phyloP scores from a whole-genome alignment of 2,329 filamentous ascomycete genomes.

The Didymella pomorum region DNA sequence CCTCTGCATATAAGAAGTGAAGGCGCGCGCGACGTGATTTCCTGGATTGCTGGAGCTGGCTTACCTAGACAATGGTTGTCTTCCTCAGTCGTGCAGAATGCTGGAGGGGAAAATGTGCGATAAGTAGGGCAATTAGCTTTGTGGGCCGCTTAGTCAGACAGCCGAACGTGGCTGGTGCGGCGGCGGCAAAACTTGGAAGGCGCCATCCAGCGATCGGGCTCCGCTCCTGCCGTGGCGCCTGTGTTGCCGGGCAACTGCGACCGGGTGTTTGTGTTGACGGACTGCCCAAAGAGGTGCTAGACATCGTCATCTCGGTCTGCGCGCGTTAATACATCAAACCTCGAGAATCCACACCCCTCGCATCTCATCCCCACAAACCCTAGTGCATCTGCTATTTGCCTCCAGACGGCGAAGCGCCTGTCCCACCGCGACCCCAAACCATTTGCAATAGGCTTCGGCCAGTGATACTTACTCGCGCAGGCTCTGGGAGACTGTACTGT shows the following conservation, averaged over 20 bases:
- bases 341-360: slow-evolving; percentile 33
- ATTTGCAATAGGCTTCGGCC: slow-evolving; percentile 42
- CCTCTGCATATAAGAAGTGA: not conserved
- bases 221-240: slow-evolving; percentile 14
- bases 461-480: slow-evolving; percentile 49
- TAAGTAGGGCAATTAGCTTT: slow-evolving; percentile 24
- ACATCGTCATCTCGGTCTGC: slow-evolving; percentile 40
- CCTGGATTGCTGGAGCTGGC: slow-evolving; percentile 24
- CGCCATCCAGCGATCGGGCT: slow-evolving; percentile 9
- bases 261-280: slow-evolving; percentile 37
- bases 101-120: slow-evolving; percentile 26
- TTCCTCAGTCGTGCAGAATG: slow-evolving; percentile 65
- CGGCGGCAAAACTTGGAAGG: slow-evolving; percentile 12
- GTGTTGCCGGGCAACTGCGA: slow-evolving; percentile 42
- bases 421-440: slow-evolving; percentile 19
- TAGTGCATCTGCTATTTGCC: slow-evolving; percentile 29
- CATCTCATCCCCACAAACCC: slow-evolving; percentile 33
- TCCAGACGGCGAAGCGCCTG: slow-evolving; percentile 19
- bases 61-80: slow-evolving; percentile 67
- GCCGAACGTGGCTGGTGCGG: slow-evolving; percentile 21
- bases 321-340: slow-evolving; percentile 32
- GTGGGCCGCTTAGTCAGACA: slow-evolving; percentile 36
- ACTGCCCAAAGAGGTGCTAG: slow-evolving; percentile 32
- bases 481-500: slow-evolving; percentile 52
- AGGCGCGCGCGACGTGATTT: not conserved